Evolutionary conservation across 768 basidiomycete species (phyloP), one percentile per base, ranked within the genome.

Genomic region (Antrodiella citrinella): DNA sequence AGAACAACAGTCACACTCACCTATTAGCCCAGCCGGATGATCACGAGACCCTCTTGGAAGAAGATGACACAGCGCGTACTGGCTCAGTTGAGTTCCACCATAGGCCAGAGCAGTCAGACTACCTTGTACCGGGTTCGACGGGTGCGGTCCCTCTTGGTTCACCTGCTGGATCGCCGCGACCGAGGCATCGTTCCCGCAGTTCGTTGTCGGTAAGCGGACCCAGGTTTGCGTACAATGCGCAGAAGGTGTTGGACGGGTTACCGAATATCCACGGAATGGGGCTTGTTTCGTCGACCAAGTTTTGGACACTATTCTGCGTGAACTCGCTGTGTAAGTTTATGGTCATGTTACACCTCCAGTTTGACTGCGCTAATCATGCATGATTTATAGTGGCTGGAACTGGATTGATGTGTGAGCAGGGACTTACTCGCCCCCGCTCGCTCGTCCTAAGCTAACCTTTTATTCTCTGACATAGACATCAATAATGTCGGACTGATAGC

Each of bases 401-500:
- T 10, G 86, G 87, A 2, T 50, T 90, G 35, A 88, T 86, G 82
- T 90, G 82, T 84, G 57, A 43, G 10, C 19, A 9, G 30, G 26
- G n/a, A n/a, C n/a, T n/a, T n/a, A n/a, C n/a, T n/a, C n/a, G n/a
- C n/a, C n/a, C n/a, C n/a, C n/a, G n/a, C n/a, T n/a, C n/a, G n/a
- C n/a, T n/a, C n/a, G n/a, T n/a, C n/a, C n/a, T n/a, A 1, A 21
- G 55, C 9, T 10, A 44, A 26, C 25, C 22, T n/a, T 19, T 48
- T 2, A 53, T 26, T 45, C 39, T 53, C 49, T 55, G 39, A 52
- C 15, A 35, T 20, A 86, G 84, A 82, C 59, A 91, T 92, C 66
- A 91, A 91, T 63, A 91, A 92, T 54, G 87, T 84, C n/a, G 87
- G 90, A 13, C 77, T 82, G 1, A 84, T 89, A 52, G 74, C 89